Base-by-base conservation (phyloP, 192 early-diverging fungal species). In the Coemansia sp. region DNA sequence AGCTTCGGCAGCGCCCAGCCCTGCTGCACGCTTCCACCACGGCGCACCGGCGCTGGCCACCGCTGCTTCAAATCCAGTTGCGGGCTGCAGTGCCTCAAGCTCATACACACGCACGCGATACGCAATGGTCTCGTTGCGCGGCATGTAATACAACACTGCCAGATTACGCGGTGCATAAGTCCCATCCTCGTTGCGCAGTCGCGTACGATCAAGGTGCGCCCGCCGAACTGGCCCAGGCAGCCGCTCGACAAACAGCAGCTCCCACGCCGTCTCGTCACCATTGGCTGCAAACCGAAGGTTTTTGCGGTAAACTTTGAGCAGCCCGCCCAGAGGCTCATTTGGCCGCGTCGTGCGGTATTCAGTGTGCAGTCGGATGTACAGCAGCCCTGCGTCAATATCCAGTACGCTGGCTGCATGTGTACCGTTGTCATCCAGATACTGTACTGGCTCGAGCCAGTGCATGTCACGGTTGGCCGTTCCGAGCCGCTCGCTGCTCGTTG, bases 241-340 rank as follows among this genome's bases (percentile, higher is more conserved):
- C 39, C 78, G 54, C 19, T 81, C 73, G 7, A 65, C 73, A 66
- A 81, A 72, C 50, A 81, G 62, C 60, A 81, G 66, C 73, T 81
- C 78, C 78, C 78, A 81, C 9, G 29, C 20, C 4, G 32, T 52
- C 61, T 80, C 73, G 2, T 10, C 50, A 9, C 29, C 62, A 7
- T 41, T 10, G 35, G 50, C 48, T 1, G 62, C 58, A 61, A 79
- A 79, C n/a, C 22, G 12, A 22, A 79, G 58, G 23, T 19, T 26
- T 50, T 79, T 79, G 49, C 76, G 62, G 43, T 79, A 79, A 6
- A 74, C 76, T 54, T 79, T 79, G 27, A 79, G 48, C 41, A 79
- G 56, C 24, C 76, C 76, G 29, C 67, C 68, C 56, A 79, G 61
- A 12, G 76, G 76, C 61, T 69, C 64, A 2, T 37, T 47, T 4